Evolutionary conservation across 306 rosid genomes (phyloP).

Genomic region (Neltuma alba): DNA sequence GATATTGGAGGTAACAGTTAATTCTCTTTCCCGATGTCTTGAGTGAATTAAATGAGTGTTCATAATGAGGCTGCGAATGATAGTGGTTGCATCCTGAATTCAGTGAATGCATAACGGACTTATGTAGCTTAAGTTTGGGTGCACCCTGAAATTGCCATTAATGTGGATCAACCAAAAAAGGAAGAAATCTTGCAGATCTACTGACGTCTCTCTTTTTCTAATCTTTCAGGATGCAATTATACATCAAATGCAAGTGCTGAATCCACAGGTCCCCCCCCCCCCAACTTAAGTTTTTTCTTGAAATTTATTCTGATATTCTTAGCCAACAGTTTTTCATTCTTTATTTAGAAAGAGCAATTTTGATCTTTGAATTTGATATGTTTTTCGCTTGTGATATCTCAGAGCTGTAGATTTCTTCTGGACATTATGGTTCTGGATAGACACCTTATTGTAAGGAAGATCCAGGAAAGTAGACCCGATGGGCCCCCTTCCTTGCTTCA

Average conservation of each 20-base stretch:
- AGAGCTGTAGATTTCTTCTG: slow-evolving; percentile 82
- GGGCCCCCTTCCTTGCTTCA: slow-evolving; percentile 59
- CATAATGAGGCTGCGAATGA: not conserved
- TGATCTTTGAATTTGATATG: not conserved
- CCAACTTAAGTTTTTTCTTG: not conserved
- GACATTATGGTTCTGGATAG: slow-evolving; percentile 83
- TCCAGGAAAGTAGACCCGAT: slow-evolving; percentile 56
- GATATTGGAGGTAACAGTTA: slow-evolving; percentile 72
- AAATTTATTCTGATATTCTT: slow-evolving; percentile 29
- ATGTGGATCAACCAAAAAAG: slow-evolving; percentile 9
- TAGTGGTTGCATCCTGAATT: slow-evolving; percentile 19
- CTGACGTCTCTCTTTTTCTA: slow-evolving; percentile 41
- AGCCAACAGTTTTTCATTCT: slow-evolving; percentile 1
- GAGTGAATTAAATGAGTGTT: slow-evolving; percentile 12
- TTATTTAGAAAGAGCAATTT: not conserved
- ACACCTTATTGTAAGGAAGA: slow-evolving; percentile 72
- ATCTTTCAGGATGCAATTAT: slow-evolving; percentile 70
- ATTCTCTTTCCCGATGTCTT: slow-evolving; percentile 16
- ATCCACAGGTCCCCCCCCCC: slow-evolving; percentile 75
- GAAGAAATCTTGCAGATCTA: slow-evolving; percentile 14
- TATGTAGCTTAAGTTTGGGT: not conserved
- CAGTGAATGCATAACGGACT: not conserved
- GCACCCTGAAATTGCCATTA: slow-evolving; percentile 15
- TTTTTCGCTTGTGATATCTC: slow-evolving; percentile 5
- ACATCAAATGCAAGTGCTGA: slow-evolving; percentile 76